Evolutionary conservation across 345 rosid genomes (phyloP).

Genomic region (Barbarea vulgaris): DNA sequence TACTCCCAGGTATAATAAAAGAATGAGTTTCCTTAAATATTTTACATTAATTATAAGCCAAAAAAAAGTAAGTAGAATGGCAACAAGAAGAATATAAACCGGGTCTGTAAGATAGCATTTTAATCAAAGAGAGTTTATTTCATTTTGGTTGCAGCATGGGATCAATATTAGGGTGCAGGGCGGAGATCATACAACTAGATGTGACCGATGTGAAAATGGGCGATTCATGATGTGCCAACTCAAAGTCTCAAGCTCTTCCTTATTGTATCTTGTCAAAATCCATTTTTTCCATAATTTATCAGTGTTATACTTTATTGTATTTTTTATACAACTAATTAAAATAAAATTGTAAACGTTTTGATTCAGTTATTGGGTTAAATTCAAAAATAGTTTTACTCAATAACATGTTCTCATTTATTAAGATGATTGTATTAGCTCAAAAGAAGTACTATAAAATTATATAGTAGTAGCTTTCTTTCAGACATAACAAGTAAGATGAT

Average conservation of each 20-base stretch:
- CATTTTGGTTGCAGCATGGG: slow-evolving; percentile 61
- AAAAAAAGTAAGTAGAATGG: not conserved
- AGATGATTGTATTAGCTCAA: slow-evolving; percentile 5
- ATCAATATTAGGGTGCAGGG: slow-evolving; percentile 79
- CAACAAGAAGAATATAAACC: not conserved
- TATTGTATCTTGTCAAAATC: not conserved
- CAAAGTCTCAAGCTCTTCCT: not conserved
- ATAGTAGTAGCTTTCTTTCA: not conserved
- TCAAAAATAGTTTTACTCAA: not conserved
- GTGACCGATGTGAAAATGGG: slow-evolving; percentile 96
- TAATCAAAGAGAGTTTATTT: slow-evolving; percentile 2
- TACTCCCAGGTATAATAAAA: slow-evolving; percentile 64
- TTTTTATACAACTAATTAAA: not conserved
- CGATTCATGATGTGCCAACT: slow-evolving; percentile 44
- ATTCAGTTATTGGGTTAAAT: not conserved
- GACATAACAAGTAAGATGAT: slow-evolving; percentile 12
- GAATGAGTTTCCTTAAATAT: not conserved
- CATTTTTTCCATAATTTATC: not conserved
- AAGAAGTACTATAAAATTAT: not conserved
- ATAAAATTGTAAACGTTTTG: not conserved
- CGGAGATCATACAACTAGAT: slow-evolving; percentile 90
- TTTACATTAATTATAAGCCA: not conserved
- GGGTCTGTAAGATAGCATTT: not conserved
- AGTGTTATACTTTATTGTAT: not conserved
- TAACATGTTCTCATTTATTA: not conserved